phyloP scores from a whole-genome alignment of 1,139 yeast genomes.

The Suhomyces bolitotheri region DNA sequence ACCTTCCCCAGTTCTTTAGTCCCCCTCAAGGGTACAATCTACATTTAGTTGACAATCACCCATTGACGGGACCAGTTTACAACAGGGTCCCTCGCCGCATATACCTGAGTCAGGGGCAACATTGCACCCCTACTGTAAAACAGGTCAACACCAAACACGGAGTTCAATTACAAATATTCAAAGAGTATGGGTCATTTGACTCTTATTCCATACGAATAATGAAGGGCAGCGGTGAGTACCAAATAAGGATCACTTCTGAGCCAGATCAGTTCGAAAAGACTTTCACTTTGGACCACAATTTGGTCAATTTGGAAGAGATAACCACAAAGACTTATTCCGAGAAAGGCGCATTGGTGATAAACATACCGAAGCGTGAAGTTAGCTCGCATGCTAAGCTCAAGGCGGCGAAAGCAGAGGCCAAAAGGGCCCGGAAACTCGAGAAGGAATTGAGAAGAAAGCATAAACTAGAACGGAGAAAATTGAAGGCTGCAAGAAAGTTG shows the following conservation, averaged over 20 bases:
- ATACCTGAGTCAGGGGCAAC: no score
- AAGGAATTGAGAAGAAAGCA: constrained; percentile 2
- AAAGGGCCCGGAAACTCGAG: constrained; percentile 8
- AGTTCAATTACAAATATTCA: constrained; percentile 39
- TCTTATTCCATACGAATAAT: constrained; percentile 39
- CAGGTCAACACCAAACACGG: constrained; percentile 33
- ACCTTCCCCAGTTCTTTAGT: constrained; percentile 9
- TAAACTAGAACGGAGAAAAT: constrained; percentile 3
- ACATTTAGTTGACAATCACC: no score
- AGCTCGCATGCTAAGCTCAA: not conserved
- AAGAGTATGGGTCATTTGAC: constrained; percentile 35
- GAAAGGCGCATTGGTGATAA: constrained; percentile 37
- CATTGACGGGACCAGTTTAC: no score
- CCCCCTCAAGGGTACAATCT: no score
- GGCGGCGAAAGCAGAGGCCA: constrained; percentile 3
- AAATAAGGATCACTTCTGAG: constrained; percentile 20
- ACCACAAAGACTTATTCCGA: constrained; percentile 35
- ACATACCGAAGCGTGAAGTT: constrained; percentile 30
- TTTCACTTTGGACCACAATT: constrained; percentile 32
- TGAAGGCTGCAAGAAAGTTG: constrained; percentile 3
- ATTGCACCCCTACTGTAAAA: no score
- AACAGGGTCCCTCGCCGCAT: no score
- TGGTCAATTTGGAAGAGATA: constrained; percentile 33
- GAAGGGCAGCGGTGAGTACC: constrained; percentile 15
- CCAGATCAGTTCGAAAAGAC: constrained; percentile 34